Percentiles rank a stretch among this genome's conserved stretches.
Evolutionary conservation across 495 filamentous ascomycete species (phyloP).

Genomic region (Extremus antarcticus): DNA sequence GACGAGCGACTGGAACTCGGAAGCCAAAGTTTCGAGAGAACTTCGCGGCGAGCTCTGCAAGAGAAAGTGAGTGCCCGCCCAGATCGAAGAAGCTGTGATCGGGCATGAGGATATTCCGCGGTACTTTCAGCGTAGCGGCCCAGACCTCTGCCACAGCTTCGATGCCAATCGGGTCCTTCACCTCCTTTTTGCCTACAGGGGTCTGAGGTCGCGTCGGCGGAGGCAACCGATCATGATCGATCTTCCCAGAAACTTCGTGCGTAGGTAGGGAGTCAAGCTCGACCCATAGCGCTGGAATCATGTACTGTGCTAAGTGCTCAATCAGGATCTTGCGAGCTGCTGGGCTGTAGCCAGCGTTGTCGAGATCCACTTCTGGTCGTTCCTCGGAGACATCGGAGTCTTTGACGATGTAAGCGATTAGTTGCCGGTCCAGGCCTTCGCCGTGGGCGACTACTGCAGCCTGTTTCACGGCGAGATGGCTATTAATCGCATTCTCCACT

Average conservation of each 20-base stretch:
- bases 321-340: constrained; percentile 44
- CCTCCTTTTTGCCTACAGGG: constrained; percentile 25
- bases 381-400: constrained; percentile 43
- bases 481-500: constrained; percentile 49
- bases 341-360: constrained; percentile 49
- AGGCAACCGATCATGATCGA: constrained; percentile 52
- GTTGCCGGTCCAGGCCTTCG: constrained; percentile 52
- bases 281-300: constrained; percentile 60
- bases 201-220: constrained; percentile 35
- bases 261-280: constrained; percentile 50
- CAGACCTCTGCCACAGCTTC: constrained; percentile 49
- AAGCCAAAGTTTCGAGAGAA: constrained; percentile 51
- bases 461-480: constrained; percentile 47
- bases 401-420: constrained; percentile 56
- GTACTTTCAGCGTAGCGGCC: constrained; percentile 47
- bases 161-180: constrained; percentile 43
- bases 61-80: constrained; percentile 58
- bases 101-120: constrained; percentile 41
- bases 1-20: constrained; percentile 48
- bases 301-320: constrained; percentile 54
- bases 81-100: constrained; percentile 60
- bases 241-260: constrained; percentile 56
- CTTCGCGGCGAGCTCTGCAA: constrained; percentile 51
- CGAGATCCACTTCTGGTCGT: constrained; percentile 44
- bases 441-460: constrained; percentile 52